phyloP scores from a whole-genome alignment of 768 basidiomycete genomes.

The Naganishia randhawae region DNA sequence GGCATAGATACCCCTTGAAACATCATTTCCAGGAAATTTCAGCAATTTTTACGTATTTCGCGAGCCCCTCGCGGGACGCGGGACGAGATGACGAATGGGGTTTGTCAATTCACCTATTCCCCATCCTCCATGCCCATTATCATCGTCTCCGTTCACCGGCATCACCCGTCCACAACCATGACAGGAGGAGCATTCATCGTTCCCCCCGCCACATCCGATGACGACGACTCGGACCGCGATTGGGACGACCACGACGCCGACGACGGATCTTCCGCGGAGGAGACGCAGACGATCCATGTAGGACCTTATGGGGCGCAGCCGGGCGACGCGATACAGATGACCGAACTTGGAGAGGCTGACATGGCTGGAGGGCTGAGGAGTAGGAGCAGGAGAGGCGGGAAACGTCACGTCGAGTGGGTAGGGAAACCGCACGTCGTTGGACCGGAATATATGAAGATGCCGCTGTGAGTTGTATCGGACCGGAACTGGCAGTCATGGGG shows the following conservation, averaged over 20 bases:
- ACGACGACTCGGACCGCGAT: background rate
- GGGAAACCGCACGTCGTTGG: conserved; percentile 47
- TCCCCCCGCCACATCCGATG: background rate
- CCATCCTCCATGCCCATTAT: too few species aligned
- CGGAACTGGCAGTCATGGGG: too few species aligned
- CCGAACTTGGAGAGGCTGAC: background rate
- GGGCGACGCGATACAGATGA: conserved; percentile 6
- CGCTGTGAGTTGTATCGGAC: conserved; percentile 31
- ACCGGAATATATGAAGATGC: conserved; percentile 47
- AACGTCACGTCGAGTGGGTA: conserved; percentile 43
- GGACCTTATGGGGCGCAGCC: background rate
- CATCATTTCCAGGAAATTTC: too few species aligned
- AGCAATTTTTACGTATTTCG: too few species aligned
- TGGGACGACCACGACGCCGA: background rate
- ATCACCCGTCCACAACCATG: background rate
- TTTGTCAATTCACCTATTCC: too few species aligned
- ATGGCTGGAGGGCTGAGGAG: background rate
- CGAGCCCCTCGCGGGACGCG: too few species aligned
- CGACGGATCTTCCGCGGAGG: background rate
- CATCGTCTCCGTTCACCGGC: too few species aligned
- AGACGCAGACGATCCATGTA: conserved; percentile 13
- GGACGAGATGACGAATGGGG: too few species aligned
- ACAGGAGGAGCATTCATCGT: background rate
- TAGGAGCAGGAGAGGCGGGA: background rate
- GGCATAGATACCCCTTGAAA: too few species aligned